A percentile compares a stretch with the other conserved stretches of the same genome.
Evolutionary conservation across 257 asterid genomes (phyloP).

Genomic region (Echium plantagineum): DNA sequence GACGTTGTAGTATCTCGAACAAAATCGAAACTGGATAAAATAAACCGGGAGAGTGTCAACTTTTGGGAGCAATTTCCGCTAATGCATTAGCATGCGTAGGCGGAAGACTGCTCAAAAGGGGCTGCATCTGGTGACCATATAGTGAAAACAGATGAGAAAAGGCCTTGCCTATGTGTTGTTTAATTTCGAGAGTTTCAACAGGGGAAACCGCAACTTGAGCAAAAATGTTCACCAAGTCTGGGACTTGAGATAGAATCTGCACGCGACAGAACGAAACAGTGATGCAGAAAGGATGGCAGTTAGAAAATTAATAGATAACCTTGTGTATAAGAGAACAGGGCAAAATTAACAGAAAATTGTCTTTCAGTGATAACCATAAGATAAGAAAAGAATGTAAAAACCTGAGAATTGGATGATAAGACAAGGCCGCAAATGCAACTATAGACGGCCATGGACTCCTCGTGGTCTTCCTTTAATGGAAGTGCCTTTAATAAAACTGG

Average conservation of each 20-base stretch:
- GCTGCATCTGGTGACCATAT: conserved; percentile 89
- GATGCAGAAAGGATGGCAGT: neutral
- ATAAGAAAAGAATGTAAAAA: conserved; percentile 9
- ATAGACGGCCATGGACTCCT: conserved; percentile 76
- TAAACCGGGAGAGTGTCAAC: conserved; percentile 27
- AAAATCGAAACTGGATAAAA: neutral
- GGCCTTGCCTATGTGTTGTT: conserved; percentile 76
- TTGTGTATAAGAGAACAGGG: conserved; percentile 5
- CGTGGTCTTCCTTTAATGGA: conserved; percentile 90
- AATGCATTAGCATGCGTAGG: conserved; percentile 83
- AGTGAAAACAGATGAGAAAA: conserved; percentile 77
- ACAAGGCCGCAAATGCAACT: conserved; percentile 82
- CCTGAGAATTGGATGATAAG: conserved; percentile 85
- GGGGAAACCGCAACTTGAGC: conserved; percentile 82
- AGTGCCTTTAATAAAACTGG: conserved; percentile 63
- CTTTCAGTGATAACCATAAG: neutral
- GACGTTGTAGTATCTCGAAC: neutral
- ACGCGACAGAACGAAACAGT: neutral
- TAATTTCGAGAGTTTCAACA: conserved; percentile 73
- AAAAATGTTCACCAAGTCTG: conserved; percentile 77
- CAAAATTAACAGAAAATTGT: too few species aligned
- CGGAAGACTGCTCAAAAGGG: conserved; percentile 72
- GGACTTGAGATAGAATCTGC: conserved; percentile 73
- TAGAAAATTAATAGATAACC: neutral
- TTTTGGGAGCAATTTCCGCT: conserved; percentile 71